Evolutionary conservation across 306 rosid genomes (phyloP), one percentile per base, ranked within the genome.

Genomic region (Ceratonia siliqua): DNA sequence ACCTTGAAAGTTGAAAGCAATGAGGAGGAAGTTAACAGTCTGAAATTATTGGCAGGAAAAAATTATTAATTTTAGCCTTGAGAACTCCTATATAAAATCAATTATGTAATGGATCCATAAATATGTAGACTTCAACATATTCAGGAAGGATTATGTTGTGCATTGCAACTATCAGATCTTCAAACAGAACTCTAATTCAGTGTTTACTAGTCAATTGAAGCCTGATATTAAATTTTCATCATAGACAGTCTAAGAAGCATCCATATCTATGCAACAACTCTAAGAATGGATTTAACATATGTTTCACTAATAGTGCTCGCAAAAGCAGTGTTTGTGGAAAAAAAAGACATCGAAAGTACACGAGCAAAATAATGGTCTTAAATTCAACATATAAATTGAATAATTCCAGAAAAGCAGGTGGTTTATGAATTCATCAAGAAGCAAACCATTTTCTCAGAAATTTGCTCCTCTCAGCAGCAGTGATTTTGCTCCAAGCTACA

Each of bases 401-500:
- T 66, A 45, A 62, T 62, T 75, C 69, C 32, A 33, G 48, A 49
- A 35, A 68, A 61, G 22, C 72, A 81, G 35, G 72, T 11, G 25
- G 42, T 42, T 81, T 41, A 55, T 28, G 70, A 74, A 83, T 68
- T 50, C 65, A 67, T 2, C 61, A 62, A 56, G 54, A 30, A 70
- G 77, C 43, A 69, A 73, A 28, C 99, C 97, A 95, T 87, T 89
- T 92, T 72, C 99, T 84, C 50, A 95, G 80, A 79, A 32, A 53
- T 76, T 86, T 90, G 84, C 99, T 90, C 83, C 99, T 84, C 74
- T 90, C 99, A 70, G 90, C 77, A 71, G 92, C 93, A 82, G 99
- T 89, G 73, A 67, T 78, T 73, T 92, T 92, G 86, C 99, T 92
- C 99, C 99, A 95, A 69, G 93, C 99, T 95, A 69, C 86, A 87